A percentile compares a stretch with the other conserved stretches of the same genome.
These are phyloP conservation scores for Buxus sempervirens DNA, from an alignment of 164 flowering plant genomes.

Conservation along the genomic window DNA sequence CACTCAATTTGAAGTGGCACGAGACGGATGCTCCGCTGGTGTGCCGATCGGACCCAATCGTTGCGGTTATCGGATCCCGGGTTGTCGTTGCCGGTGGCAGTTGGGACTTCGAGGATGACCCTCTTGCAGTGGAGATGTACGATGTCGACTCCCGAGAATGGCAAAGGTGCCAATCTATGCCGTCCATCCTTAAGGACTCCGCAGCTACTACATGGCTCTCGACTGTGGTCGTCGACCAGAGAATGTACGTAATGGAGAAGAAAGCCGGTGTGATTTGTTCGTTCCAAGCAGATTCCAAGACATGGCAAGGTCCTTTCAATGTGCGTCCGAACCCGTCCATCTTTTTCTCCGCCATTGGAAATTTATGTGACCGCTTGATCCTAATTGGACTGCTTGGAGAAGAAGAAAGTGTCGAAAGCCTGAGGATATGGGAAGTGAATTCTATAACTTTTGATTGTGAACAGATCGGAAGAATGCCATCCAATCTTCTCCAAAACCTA, in stretches of 20 bases:
- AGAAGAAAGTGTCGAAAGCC: constrained; percentile 15
- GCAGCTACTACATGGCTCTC: constrained; percentile 63
- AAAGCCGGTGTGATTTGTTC: constrained; percentile 40
- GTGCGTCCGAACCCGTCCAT: constrained; percentile 32
- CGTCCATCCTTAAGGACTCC: constrained; percentile 39
- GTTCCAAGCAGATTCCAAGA: constrained; percentile 34
- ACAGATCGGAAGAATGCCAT: constrained; percentile 53
- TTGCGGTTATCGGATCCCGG: constrained; percentile 43
- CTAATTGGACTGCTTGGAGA: constrained; percentile 45
- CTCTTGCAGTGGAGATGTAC: constrained; percentile 58
- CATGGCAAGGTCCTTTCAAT: constrained; percentile 43
- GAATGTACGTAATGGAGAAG: constrained; percentile 46
- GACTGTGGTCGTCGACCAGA: constrained; percentile 25
- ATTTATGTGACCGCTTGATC: constrained; percentile 30
- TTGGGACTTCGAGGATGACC: constrained; percentile 63
- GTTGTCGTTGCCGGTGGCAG: constrained; percentile 75
- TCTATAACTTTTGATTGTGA: constrained; percentile 16
- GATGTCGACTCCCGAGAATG: constrained; percentile 31
- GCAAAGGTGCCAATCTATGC: constrained; percentile 54
- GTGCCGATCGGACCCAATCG: constrained; percentile 70
- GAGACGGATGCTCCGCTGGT: constrained; percentile 33
- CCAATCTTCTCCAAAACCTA: constrained; percentile 31
- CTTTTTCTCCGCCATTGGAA: constrained; percentile 34
- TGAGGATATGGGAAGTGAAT: constrained; percentile 54
- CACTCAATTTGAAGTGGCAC: constrained; percentile 50